Percentiles rank a stretch among this genome's conserved stretches.
Conservation (phyloP, 2,329 filamentous ascomycete genomes). For the Dissoconium aciculare region DNA sequence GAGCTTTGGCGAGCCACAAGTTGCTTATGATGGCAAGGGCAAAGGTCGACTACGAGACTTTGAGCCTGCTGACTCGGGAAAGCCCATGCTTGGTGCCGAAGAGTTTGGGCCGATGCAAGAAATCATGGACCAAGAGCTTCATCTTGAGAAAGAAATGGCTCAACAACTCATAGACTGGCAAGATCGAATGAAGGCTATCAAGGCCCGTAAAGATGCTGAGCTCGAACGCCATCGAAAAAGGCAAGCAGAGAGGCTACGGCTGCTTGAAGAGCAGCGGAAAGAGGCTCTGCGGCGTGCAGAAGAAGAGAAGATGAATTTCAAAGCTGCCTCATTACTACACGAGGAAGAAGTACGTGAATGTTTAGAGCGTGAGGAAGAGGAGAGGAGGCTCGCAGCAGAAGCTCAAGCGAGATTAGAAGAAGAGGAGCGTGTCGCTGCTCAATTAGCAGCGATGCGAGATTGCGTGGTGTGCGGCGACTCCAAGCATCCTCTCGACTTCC, state of each 20-base stretch:
- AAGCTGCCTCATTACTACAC: neutral
- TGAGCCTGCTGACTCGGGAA: neutral
- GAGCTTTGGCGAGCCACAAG: constrained; percentile 4
- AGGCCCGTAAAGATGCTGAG: neutral
- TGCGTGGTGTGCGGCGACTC: constrained; percentile 26
- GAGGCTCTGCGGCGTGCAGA: constrained; percentile 5
- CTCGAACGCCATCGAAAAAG: constrained; percentile 3
- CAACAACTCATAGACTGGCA: constrained; percentile 6
- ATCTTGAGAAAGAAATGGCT: constrained; percentile 3
- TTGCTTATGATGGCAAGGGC: constrained; percentile 4
- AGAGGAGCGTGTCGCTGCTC: constrained; percentile 8
- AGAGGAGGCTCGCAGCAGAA: neutral
- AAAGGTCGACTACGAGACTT: constrained; percentile 6
- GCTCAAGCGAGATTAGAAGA: constrained; percentile 1
- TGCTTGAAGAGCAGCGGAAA: constrained; percentile 4
- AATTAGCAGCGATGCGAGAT: constrained; percentile 11
- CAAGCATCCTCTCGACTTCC: constrained; percentile 21
- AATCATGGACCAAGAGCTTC: constrained; percentile 3
- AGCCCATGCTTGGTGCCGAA: neutral
- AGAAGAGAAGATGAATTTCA: neutral
- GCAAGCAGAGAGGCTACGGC: constrained; percentile 6
- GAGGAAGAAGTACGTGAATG: neutral
- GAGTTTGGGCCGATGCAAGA: constrained; percentile 2
- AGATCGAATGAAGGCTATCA: constrained; percentile 1
- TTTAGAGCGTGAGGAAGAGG: constrained; percentile 1